Conservation (phyloP, 176 grass and related monocot genomes). For the Panicum miliaceum region DNA sequence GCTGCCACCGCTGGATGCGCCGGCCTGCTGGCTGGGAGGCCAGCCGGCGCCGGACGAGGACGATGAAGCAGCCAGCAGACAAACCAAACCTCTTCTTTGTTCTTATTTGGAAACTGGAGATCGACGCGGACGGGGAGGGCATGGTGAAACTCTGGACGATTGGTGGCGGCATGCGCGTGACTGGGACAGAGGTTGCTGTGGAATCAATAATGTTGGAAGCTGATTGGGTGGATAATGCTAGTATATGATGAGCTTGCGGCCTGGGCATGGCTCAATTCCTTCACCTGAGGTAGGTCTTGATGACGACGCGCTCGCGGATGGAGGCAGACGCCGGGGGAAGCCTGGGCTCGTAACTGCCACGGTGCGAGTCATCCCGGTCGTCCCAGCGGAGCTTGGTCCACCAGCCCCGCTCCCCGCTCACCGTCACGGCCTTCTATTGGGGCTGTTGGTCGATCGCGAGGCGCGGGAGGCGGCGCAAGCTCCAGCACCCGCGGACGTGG, state of each 20-base stretch:
- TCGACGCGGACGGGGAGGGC: neutral
- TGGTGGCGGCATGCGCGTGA: neutral
- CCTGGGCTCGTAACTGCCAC: neutral
- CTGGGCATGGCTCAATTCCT: neutral
- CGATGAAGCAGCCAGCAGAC: no score
- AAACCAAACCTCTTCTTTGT: no score
- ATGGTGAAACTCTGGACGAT: neutral
- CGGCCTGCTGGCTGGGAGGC: no score
- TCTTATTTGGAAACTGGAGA: no score
- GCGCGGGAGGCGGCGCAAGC: neutral
- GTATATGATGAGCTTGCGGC: no score
- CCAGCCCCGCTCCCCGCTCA: slow-evolving; percentile 3
- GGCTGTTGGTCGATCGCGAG: neutral
- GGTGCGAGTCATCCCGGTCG: neutral
- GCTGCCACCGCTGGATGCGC: neutral
- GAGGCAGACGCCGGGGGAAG: neutral
- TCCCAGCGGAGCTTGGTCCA: slow-evolving; percentile 13
- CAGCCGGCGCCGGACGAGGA: no score
- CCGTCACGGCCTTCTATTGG: neutral
- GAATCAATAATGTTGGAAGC: no score
- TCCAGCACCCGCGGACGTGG: slow-evolving; percentile 9
- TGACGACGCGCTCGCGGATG: neutral
- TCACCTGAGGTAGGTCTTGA: slow-evolving; percentile 40
- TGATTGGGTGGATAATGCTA: no score
- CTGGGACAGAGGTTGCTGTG: no score